Base-by-base conservation (phyloP, 2,329 filamentous ascomycete genomes). In the Chalaropsis thielavioides region DNA sequence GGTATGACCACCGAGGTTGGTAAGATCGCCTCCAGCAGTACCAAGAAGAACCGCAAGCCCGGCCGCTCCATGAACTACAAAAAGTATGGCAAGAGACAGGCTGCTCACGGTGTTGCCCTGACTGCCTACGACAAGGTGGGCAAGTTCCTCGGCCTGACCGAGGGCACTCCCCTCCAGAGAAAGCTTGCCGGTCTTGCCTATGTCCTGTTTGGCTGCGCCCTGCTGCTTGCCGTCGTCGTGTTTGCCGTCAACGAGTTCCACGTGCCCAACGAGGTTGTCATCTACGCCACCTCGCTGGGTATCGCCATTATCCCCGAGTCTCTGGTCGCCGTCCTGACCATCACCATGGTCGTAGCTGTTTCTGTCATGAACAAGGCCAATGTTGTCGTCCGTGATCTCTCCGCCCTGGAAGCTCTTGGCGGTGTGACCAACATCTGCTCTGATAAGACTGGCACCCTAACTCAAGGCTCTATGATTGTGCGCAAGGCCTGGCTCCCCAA, bases 121-220 rank as follows among this genome's bases (percentile, higher is more conserved):
- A 79, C 80, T 61, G 74, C 74, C 38, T 80, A 78, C 66, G 77
- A 80, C 69, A 74, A 77, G 19, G 69, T 80, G 56, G 80, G 81
- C 69, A 81, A 83, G 72, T 84, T 86, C 69, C 78, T 87, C 63
- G 84, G 81, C 61, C 71, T 83, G 31, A 81, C 79, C 3, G 79
- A 85, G 67, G 89, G 89, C 38, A 94, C 89, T 1, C 89, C 89
- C 2, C 77, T 94, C 61, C 88, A 92, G 74, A 83, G 86, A 68
- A 91, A 89, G 74, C 78, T 94, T 62, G 87, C 87, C 67, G 88
- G 88, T 70, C 80, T 94, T 67, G 89, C 89, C 11, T 86, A 91
- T 65, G 76, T 88, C 7, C 82, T 94, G 1, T 91, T 92, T 71
- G 84, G 81, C 59, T 85, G 88, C 67, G 89, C 81, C n/a, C 72